Conservation (phyloP, 352 stramenopile species). For the Globisporangium abappressorium region DNA sequence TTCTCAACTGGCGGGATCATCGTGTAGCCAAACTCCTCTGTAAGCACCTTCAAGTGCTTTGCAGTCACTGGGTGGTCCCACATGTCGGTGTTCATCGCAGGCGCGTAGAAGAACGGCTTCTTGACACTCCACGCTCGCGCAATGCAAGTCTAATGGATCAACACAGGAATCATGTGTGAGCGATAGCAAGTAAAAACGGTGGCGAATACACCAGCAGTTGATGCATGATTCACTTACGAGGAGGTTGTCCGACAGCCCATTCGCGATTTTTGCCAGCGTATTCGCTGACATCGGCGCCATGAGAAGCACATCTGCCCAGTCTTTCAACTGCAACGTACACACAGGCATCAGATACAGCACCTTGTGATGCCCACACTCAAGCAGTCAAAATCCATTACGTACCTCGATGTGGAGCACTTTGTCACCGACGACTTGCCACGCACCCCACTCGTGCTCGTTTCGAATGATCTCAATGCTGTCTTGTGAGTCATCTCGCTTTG, state of each 20-base stretch:
- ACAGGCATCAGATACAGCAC: background rate
- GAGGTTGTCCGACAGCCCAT: slow-evolving; percentile 95
- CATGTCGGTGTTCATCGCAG: slow-evolving; percentile 98
- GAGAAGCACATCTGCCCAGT: slow-evolving; percentile 94
- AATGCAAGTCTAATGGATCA: slow-evolving; percentile 76
- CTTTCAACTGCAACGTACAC: slow-evolving; percentile 66
- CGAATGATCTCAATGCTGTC: slow-evolving; percentile 41
- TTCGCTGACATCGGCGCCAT: slow-evolving; percentile 90
- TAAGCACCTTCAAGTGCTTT: slow-evolving; percentile 62
- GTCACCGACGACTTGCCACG: slow-evolving; percentile 79
- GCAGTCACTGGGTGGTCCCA: slow-evolving; percentile 94
- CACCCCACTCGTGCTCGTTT: slow-evolving; percentile 82
- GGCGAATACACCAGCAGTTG: background rate
- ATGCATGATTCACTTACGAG: slow-evolving; percentile 44
- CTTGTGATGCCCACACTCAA: background rate
- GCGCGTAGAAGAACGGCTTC: slow-evolving; percentile 93
- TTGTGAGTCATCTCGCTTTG: background rate
- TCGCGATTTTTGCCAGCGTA: slow-evolving; percentile 88
- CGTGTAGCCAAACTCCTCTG: slow-evolving; percentile 58
- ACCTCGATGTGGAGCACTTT: slow-evolving; percentile 89
- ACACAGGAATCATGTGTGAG: background rate
- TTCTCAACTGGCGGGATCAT: slow-evolving; percentile 91
- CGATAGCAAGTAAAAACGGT: background rate
- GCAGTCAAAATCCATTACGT: background rate
- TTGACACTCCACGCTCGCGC: slow-evolving; percentile 90